These are phyloP conservation scores for Brassica carinata DNA, from an alignment of 345 rosid genomes.

Conservation along the genomic window DNA sequence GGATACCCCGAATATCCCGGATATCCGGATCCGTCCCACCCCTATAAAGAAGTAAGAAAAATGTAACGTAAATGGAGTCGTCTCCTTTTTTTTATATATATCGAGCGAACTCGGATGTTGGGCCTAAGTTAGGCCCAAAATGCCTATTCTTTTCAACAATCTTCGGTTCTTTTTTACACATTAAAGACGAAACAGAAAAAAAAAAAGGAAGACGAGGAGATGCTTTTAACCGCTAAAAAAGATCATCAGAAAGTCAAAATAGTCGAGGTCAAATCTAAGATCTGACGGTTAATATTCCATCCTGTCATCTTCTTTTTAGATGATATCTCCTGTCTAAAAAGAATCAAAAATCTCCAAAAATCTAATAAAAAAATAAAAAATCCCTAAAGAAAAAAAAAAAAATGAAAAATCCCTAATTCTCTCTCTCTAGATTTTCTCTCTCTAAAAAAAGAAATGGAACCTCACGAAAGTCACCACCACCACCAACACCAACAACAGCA, in stretches of 20 bases:
- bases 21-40: too few species aligned
- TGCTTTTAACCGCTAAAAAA: not conserved
- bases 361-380: slow-evolving; percentile 25
- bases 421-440: slow-evolving; percentile 32
- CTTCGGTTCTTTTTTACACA: not conserved
- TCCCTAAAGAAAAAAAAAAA: slow-evolving; percentile 14
- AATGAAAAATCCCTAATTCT: slow-evolving; percentile 35
- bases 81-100: too few species aligned
- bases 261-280: slow-evolving; percentile 8
- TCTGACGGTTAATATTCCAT: slow-evolving; percentile 26
- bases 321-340: not conserved
- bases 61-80: too few species aligned
- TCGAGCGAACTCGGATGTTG: too few species aligned
- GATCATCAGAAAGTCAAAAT: not conserved
- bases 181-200: slow-evolving; percentile 2
- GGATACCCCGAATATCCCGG: too few species aligned
- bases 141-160: not conserved
- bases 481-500: slow-evolving; percentile 39
- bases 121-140: not conserved
- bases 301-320: not conserved
- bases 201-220: not conserved
- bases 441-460: slow-evolving; percentile 56
- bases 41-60: too few species aligned
- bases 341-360: not conserved
- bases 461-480: slow-evolving; percentile 54